These are phyloP conservation scores for Coemansia sp. DNA, from an alignment of 192 early-diverging fungal species.

Conservation along the genomic window DNA sequence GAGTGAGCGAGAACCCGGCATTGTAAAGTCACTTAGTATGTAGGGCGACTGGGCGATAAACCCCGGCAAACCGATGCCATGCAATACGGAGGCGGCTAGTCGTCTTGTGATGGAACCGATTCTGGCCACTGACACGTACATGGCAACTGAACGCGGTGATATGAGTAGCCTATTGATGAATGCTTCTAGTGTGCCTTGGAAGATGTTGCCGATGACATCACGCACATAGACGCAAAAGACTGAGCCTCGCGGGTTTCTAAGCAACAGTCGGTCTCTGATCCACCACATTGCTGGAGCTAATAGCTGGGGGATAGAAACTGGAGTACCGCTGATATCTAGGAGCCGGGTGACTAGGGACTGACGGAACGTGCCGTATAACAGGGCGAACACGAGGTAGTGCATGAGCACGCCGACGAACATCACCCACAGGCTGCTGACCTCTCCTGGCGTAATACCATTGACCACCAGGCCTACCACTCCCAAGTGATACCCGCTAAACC, in stretches of 20 bases:
- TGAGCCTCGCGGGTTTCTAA: constrained; percentile 23
- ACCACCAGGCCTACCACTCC: constrained; percentile 3
- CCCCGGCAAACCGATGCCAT: background rate
- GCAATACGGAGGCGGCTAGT: background rate
- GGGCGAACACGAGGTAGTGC: constrained; percentile 31
- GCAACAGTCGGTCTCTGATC: constrained; percentile 21
- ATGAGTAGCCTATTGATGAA: constrained; percentile 8
- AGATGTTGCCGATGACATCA: constrained; percentile 21
- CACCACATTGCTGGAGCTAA: constrained; percentile 15
- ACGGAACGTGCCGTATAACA: constrained; percentile 38
- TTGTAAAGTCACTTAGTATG: background rate
- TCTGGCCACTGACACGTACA: constrained; percentile 12
- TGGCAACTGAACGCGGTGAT: background rate
- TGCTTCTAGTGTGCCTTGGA: constrained; percentile 1
- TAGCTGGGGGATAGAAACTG: background rate
- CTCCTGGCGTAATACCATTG: background rate
- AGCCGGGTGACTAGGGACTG: constrained; percentile 31
- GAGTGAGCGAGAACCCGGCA: background rate
- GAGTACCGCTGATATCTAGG: background rate
- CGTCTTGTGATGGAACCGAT: background rate
- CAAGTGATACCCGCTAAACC: constrained; percentile 23
- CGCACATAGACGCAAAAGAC: constrained; percentile 34
- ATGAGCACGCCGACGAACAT: constrained; percentile 9
- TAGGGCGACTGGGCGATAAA: background rate
- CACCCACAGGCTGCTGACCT: constrained; percentile 2